Evolutionary conservation across 2,329 filamentous ascomycete genomes (phyloP), one percentile per base, ranked within the genome.

Genomic region (Botrytis porri): DNA sequence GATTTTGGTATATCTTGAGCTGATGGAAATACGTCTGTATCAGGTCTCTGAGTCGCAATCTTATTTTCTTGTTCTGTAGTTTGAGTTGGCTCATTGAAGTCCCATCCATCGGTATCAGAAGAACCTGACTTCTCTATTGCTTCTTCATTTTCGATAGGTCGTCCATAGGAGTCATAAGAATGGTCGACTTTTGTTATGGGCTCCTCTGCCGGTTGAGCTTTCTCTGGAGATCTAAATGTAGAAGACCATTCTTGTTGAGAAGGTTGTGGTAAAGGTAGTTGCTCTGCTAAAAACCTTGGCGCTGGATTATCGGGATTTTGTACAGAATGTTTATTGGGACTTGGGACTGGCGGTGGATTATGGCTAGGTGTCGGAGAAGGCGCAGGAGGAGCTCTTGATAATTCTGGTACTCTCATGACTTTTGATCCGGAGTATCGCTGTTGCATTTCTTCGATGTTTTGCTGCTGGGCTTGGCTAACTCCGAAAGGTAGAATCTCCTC

Each of bases 21-120:
- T 61, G 94, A 92, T 1, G 95, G 95, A 75, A 98, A 98, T 7
- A 89, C 87, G 81, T 98, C 95, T 0, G 91, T 96, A 80, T 98
- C 95, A 1, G 94, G 94, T 75, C 95, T 90, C 83, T 82, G 91
- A 18, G 85, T 71, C 86, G 86, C 69, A 85, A 80, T 82, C 63
- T 87, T 85, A 8, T 81, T 77, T 43, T 84, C 81, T 20, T 88
- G 83, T 59, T 93, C 91, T 0, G 88, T 83, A 70, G 90, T 88
- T 51, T 84, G 78, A n/a, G 86, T 85, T 14, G 89, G 87, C 73
- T 98, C 94, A 71, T 95, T 93, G 77, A 99, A 99, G 79, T 97
- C 95, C 96, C 96, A 99, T 14, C 88, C 93, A 79, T 97, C 95
- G 0, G 87, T 80, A 73, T 92, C 90, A 6, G 86, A 83, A 12